Evolutionary conservation across 371 early-diverging fungal genomes (phyloP), one percentile per base, ranked within the genome.

Genomic region (Haplosporangium sp.): DNA sequence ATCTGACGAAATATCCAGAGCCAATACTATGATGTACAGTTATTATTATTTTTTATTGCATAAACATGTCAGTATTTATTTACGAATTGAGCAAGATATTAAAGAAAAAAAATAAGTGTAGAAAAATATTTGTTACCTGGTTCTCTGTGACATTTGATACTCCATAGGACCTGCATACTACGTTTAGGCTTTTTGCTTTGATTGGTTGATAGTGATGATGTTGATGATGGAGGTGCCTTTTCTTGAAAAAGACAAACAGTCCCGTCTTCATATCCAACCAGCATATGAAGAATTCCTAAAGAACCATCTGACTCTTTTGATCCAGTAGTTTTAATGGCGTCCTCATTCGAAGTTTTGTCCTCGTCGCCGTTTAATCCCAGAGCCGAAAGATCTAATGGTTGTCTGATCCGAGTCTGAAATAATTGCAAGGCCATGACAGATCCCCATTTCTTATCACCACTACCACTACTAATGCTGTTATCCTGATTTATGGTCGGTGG

Each of bases 371-470:
- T 17, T 45, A 19, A 9, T 50, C 15, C 34, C 4, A 38, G 10
- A 17, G 38, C 48, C 8, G 38, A 47, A 35, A 7, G 39, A 38
- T 59, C 59, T 39, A 39, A 10, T 2, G 20, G 1, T 4, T 17
- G 40, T 2, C 20, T n/a, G 19, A 9, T 17, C 35, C 19, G 58
- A 6, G 56, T 55, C 44, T 37, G 35, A 42, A 82, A 76, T 3
- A 76, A 42, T 20, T 56, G 70, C 19, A 82, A 67, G 7, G 77
- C 77, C 83, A 82, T 82, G 40, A 52, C 83, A 19, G 75, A 63
- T 0, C 83, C 82, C 71, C 72, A 69, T 42, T 71, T 73, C 65
- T 63, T 70, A 17, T 64, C 71, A 44, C 20, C 42, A 37, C 19
- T 47, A 9, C 35, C 55, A 1, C 27, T 27, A 27, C 27, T 27